Percentiles rank a stretch among this genome's conserved stretches.
Conservation (phyloP, 2,329 filamentous ascomycete species). For the Fusarium redolens region DNA sequence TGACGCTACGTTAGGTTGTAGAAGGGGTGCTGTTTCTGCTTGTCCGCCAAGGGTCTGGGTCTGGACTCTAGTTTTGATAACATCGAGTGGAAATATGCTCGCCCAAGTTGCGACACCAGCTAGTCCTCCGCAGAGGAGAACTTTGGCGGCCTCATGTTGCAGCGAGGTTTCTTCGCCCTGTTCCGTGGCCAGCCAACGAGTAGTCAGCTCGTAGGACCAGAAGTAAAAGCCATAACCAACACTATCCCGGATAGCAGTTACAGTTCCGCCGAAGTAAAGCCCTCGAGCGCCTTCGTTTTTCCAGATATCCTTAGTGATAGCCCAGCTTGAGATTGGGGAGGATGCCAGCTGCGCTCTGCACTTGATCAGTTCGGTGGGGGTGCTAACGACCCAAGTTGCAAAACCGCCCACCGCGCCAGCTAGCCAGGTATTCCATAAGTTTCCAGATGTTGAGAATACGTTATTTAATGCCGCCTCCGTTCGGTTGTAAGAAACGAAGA, state of each 20-base stretch:
- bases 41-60: slow-evolving; percentile 64
- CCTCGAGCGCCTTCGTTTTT: slow-evolving; percentile 70
- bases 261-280: slow-evolving; percentile 81
- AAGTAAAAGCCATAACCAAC: slow-evolving; percentile 99
- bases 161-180: slow-evolving; percentile 37
- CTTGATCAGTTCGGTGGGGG: slow-evolving; percentile 91
- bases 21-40: slow-evolving; percentile 26
- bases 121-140: slow-evolving; percentile 85
- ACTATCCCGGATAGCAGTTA: slow-evolving; percentile 86
- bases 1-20: slow-evolving; percentile 37
- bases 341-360: slow-evolving; percentile 80
- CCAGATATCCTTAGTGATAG: slow-evolving; percentile 71
- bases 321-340: slow-evolving; percentile 66
- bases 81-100: slow-evolving; percentile 90
- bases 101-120: slow-evolving; percentile 91
- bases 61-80: slow-evolving; percentile 93
- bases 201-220: slow-evolving; percentile 87
- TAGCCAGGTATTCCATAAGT: slow-evolving; percentile 76
- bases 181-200: slow-evolving; percentile 59
- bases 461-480: slow-evolving; percentile 72
- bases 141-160: slow-evolving; percentile 66
- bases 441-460: slow-evolving; percentile 51
- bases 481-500: slow-evolving; percentile 92
- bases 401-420: slow-evolving; percentile 86
- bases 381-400: slow-evolving; percentile 85